Evolutionary conservation across 148 eudicot genomes (phyloP), one percentile per base, ranked within the genome.

Genomic region (Rheum nobile): DNA sequence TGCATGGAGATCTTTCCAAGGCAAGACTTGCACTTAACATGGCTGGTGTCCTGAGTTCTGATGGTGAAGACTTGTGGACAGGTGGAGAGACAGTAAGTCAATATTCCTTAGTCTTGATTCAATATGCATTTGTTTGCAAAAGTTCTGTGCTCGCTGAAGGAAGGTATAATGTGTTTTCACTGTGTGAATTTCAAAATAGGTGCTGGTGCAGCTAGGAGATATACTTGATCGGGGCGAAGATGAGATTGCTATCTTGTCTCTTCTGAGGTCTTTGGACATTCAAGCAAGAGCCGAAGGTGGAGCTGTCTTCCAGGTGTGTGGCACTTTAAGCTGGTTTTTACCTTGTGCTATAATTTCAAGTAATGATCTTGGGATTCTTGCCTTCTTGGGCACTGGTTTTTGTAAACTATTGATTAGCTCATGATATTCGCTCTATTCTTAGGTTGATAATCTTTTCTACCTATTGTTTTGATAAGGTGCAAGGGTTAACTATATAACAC

Each of bases 221-320:
- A 85, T 94, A 82, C 93, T 94, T 32, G 98, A 94, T 81, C 79
- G 98, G 75, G 98, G 98, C n/a, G 87, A 86, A 81, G 96, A 91
- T 77, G 98, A 95, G 86, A 90, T 95, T 75, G 98, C 98, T 37
- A 90, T 95, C 72, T 81, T 95, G 70, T 95, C 98, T 42, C 81
- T 95, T 37, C 80, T 95, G 84, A 83, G 88, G 24, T 91, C 91
- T 75, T 75, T 95, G 80, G 91, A 90, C 81, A 79, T 85, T 74
- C 97, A 95, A 81, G 97, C 98, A 55, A 90, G 86, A 83, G 87
- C 85, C 26, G 68, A 79, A 74, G 98, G 98, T 72, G 98, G 97
- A 65, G 98, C 97, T 72, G 91, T 94, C 80, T 91, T 94, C 79
- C 98, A 94, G 98, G 98, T 94, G 35, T 70, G 34, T 37, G 39